Conservation (phyloP, 768 basidiomycete genomes). For the Hydnomerulius pinastri region DNA sequence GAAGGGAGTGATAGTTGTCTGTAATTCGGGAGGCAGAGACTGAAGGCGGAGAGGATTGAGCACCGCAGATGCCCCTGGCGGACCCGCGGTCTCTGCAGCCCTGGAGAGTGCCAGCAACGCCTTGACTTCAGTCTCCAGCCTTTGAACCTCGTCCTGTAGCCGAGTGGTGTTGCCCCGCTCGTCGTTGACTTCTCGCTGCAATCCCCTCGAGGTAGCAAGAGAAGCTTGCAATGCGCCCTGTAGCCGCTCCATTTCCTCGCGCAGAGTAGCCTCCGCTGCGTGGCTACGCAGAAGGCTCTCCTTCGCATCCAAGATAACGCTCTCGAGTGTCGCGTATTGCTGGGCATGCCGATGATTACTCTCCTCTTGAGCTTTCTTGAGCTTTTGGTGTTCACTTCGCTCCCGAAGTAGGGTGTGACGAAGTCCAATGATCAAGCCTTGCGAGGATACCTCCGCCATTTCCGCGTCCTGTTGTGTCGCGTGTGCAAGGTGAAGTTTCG, state of each 20-base stretch:
- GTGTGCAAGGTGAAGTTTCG: neutral
- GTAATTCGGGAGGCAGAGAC: neutral
- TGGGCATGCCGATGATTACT: neutral
- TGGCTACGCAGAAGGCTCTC: neutral
- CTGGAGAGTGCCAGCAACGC: neutral
- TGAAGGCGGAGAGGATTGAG: neutral
- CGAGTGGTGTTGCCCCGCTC: neutral
- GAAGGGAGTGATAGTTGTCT: neutral
- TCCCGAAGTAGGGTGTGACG: neutral
- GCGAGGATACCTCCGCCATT: neutral
- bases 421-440: neutral
- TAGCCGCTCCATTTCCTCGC: neutral
- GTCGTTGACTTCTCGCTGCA: neutral
- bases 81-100: neutral
- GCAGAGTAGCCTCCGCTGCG: neutral
- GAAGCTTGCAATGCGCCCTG: neutral
- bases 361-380: neutral
- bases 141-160: neutral
- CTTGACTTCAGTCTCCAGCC: neutral
- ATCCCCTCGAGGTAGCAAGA: neutral
- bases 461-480: neutral
- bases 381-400: neutral
- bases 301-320: neutral
- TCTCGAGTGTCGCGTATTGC: neutral
- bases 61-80: neutral